Evolutionary conservation across 495 filamentous ascomycete genomes (phyloP).

Genomic region (Penicillium fimorum): DNA sequence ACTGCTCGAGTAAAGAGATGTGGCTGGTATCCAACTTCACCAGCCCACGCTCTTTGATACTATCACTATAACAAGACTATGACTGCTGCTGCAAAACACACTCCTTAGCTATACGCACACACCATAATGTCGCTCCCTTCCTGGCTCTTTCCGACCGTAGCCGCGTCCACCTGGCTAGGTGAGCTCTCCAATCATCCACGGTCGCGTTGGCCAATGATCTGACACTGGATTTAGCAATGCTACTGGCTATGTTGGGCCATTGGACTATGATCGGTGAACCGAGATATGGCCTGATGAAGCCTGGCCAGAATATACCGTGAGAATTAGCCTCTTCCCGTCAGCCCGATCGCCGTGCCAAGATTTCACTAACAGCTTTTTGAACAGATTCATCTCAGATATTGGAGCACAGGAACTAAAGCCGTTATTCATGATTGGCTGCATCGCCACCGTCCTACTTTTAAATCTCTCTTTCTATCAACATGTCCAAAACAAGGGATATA

Average conservation of each 20-base stretch:
- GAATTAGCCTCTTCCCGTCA: not conserved
- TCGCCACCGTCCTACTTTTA: slow-evolving; percentile 19
- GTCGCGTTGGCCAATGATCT: not conserved
- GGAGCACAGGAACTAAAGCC: slow-evolving; percentile 21
- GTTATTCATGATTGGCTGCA: slow-evolving; percentile 19
- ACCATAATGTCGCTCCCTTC: slow-evolving; percentile 4
- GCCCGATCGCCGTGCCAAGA: not conserved
- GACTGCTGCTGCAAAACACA: not conserved
- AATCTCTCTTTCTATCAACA: slow-evolving; percentile 25
- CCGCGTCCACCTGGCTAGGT: slow-evolving; percentile 13
- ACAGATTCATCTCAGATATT: slow-evolving; percentile 25
- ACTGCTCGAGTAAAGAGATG: slow-evolving; percentile 8
- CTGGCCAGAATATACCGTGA: slow-evolving; percentile 24
- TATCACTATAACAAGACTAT: slow-evolving; percentile 10
- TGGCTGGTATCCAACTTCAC: slow-evolving; percentile 17
- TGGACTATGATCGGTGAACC: slow-evolving; percentile 22
- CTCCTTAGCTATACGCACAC: slow-evolving; percentile 5
- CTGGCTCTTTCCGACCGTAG: slow-evolving; percentile 13
- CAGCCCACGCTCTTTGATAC: slow-evolving; percentile 5
- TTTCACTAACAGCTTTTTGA: not conserved
- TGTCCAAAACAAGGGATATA: slow-evolving; percentile 18
- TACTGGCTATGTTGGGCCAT: slow-evolving; percentile 20
- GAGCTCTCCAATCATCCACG: not conserved
- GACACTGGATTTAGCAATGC: slow-evolving; percentile 14
- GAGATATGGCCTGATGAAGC: slow-evolving; percentile 21